Conservation (phyloP, 2,329 filamentous ascomycete species). For the Ramularia endophylla region DNA sequence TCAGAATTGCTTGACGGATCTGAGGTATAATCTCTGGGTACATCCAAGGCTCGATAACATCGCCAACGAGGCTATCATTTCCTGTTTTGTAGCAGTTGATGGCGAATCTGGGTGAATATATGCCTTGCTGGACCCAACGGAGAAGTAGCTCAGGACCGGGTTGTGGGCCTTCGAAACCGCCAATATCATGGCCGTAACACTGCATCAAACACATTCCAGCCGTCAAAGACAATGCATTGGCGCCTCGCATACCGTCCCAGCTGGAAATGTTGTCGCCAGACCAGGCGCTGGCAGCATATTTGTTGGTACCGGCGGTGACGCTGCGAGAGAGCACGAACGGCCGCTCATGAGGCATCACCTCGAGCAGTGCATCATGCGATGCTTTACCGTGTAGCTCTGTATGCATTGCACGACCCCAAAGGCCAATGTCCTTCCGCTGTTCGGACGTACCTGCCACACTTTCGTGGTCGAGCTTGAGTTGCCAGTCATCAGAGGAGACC, state of each 20-base stretch:
- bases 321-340: slow-evolving; percentile 66
- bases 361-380: slow-evolving; percentile 61
- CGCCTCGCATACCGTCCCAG: slow-evolving; percentile 67
- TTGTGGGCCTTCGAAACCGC: slow-evolving; percentile 68
- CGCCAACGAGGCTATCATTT: slow-evolving; percentile 59
- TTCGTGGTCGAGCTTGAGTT: slow-evolving; percentile 50
- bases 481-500: slow-evolving; percentile 60
- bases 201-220: slow-evolving; percentile 64
- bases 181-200: slow-evolving; percentile 63
- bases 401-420: slow-evolving; percentile 65
- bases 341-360: slow-evolving; percentile 52
- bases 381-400: slow-evolving; percentile 67
- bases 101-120: slow-evolving; percentile 64
- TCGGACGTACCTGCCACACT: slow-evolving; percentile 30
- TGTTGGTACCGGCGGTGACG: slow-evolving; percentile 63
- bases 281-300: slow-evolving; percentile 67
- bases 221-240: slow-evolving; percentile 62
- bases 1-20: slow-evolving; percentile 60
- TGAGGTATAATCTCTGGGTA: slow-evolving; percentile 60
- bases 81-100: slow-evolving; percentile 76
- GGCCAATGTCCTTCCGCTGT: slow-evolving; percentile 49
- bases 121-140: slow-evolving; percentile 67
- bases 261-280: slow-evolving; percentile 69
- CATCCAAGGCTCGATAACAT: slow-evolving; percentile 75
- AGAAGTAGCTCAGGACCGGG: slow-evolving; percentile 64